Base-by-base conservation (phyloP, 2,329 filamentous ascomycete species). In the Teratosphaeriaceae sp. region DNA sequence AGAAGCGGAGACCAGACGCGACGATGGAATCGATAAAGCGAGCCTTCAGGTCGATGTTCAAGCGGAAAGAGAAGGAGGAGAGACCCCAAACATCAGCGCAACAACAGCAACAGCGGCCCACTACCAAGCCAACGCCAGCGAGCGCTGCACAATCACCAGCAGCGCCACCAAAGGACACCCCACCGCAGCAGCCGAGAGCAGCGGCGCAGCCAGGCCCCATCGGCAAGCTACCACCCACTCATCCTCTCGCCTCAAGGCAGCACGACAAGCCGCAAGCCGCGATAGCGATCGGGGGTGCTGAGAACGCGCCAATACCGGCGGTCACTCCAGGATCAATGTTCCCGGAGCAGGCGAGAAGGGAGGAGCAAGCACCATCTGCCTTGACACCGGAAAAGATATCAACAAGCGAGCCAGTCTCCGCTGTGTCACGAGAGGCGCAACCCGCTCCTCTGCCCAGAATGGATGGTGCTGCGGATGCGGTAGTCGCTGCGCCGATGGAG, bases 21-120 rank as follows among this genome's bases (percentile, higher is more conserved):
- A 27, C 26, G 16, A 43, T 49, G 44, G 40, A 43, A 19, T 38
- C 36, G 37, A 43, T 60, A 38, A 59, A 57, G 48, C 51, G 50
- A 33, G 51, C 51, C 16, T 51, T 60, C 41, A 56, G 57, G 35
- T 49, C 50, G 42, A 48, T 60, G 30, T 57, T 60, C 43, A 51
- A 48, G 38, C 40, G 35, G 20, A 47, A 38, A 37, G 53, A 52
- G 34, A 40, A 43, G 33, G 36, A 35, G 29, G 41, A 43, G 36
- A 33, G 40, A 30, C 34, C 19, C n/a, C 20, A 26, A 38, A 23
- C 22, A 31, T 5, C n/a, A 18, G 18, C 11, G 41, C 19, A 19
- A 18, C 5, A 23, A 33, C 9, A 5, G 23, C 19, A 26, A n/a
- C 15, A n/a, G n/a, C n/a, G n/a, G n/a, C n/a, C n/a, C n/a, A n/a